phyloP scores from a whole-genome alignment of 2,329 filamentous ascomycete species.

The Colletotrichum siamense region DNA sequence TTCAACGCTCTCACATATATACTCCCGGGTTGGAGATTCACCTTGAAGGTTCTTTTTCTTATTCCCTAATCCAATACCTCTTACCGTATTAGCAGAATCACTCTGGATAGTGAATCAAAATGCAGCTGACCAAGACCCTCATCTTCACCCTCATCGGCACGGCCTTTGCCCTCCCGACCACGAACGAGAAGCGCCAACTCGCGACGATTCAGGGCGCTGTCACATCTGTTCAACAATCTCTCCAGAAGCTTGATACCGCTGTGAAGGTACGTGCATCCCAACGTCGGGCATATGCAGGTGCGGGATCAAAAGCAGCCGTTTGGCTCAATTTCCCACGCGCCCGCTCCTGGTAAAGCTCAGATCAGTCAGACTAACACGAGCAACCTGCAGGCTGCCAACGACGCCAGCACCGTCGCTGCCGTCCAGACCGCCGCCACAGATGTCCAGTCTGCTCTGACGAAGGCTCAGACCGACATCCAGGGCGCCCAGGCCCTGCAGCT shows the following conservation, averaged over 20 bases:
- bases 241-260: conserved; percentile 54
- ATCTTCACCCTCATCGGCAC: conserved; percentile 15
- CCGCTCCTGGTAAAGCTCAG: neutral
- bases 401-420: conserved; percentile 52
- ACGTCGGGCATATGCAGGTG: neutral
- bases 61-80: neutral
- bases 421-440: conserved; percentile 26
- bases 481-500: conserved; percentile 26
- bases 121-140: conserved; percentile 19
- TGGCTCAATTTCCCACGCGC: neutral
- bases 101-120: conserved; percentile 19
- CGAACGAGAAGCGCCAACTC: conserved; percentile 42
- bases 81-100: neutral
- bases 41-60: accelerated
- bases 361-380: neutral
- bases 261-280: conserved; percentile 11
- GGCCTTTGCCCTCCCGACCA: conserved; percentile 4
- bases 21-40: conserved; percentile 9
- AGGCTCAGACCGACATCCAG: conserved; percentile 28
- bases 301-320: neutral
- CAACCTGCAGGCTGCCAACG: conserved; percentile 33
- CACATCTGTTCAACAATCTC: conserved; percentile 62
- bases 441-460: conserved; percentile 16
- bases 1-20: neutral
- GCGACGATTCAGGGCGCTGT: conserved; percentile 63